Evolutionary conservation across 495 filamentous ascomycete genomes (phyloP), one percentile per base, ranked within the genome.

Genomic region (Jackrogersella multiformis): DNA sequence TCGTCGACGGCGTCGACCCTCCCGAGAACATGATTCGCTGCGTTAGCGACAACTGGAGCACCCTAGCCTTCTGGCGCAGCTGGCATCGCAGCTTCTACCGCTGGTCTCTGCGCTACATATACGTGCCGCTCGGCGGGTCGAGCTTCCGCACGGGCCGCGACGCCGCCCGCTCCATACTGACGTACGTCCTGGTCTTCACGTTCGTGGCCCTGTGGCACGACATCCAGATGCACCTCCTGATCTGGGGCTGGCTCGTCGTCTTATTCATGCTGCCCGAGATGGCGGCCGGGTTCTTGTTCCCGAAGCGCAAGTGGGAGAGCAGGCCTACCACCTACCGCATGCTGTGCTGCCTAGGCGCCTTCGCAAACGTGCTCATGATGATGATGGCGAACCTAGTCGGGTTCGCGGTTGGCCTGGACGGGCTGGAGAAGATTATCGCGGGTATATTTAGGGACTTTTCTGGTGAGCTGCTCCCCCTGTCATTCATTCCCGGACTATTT

Each of bases 191-290:
- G n/a, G 90, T 97, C 2, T 99, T 99, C 74, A 97, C 93, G 1
- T 99, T 99, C 66, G 95, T 99, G 26, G 95, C 96, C 5, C 81
- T 99, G 36, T 99, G 95, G 95, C 95, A 99, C 76, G 95, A 99
- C 70, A 96, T 99, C 74, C 88, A 94, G 71, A 85, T 97, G n/a
- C 87, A 89, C 42, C 84, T 99, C 21, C 85, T 99, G 12, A 89
- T 95, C 72, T 99, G 95, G 95, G 93, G 95, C 12, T 99, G 95
- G 95, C 81, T 99, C 49, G 86, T 98, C 41, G 92, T 94, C 3
- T 77, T 97, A 9, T 99, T 99, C 78, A 89, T 99, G 73, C 73
- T 97, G 21, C 95, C 95, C 0, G 96, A 98, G 75, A 82, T 94
- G 45, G 75, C 92, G 12, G 92, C 87, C 6, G 78, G 82, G 0